Conservation (phyloP, 352 stramenopile genomes). For the Phytopythium sindhum region DNA sequence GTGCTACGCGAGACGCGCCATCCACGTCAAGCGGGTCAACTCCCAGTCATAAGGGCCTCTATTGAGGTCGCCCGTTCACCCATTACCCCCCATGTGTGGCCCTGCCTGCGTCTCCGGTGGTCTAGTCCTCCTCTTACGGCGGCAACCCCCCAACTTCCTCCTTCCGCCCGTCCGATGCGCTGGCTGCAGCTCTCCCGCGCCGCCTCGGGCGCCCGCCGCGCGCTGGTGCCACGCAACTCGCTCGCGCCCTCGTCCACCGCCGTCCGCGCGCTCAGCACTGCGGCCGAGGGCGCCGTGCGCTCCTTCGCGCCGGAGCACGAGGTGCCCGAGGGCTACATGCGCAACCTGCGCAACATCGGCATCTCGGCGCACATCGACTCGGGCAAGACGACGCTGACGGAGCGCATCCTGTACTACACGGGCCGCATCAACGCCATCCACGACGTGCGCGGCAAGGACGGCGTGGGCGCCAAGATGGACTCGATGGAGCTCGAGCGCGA, state of each 20-base stretch:
- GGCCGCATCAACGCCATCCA: slow-evolving; percentile 97
- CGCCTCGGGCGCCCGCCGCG: slow-evolving; percentile 23
- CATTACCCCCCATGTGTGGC: not conserved
- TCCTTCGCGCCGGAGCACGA: slow-evolving; percentile 37
- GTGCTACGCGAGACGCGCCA: not conserved
- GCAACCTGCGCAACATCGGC: slow-evolving; percentile 92
- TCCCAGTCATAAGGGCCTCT: not conserved
- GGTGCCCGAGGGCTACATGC: slow-evolving; percentile 75
- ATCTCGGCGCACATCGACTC: slow-evolving; percentile 97
- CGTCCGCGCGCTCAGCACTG: slow-evolving; percentile 28
- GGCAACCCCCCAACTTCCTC: too few relatives aligned
- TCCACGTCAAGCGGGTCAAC: not conserved
- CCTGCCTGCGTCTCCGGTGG: slow-evolving; percentile 12
- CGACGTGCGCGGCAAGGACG: slow-evolving; percentile 96
- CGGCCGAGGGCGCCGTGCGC: slow-evolving; percentile 21
- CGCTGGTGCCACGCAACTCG: slow-evolving; percentile 14
- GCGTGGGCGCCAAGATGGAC: slow-evolving; percentile 99
- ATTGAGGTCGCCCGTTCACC: not conserved
- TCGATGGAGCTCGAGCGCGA: slow-evolving; percentile 99
- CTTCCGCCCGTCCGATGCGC: slow-evolving; percentile 27
- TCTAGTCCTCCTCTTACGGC: not conserved
- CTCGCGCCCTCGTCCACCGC: slow-evolving; percentile 12
- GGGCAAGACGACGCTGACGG: slow-evolving; percentile 99
- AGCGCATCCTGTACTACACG: slow-evolving; percentile 99
- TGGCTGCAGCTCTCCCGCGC: slow-evolving; percentile 57